Percentiles rank a stretch among this genome's conserved stretches.
Evolutionary conservation across 768 basidiomycete species (phyloP).

Genomic region (Lyophyllum decastes): DNA sequence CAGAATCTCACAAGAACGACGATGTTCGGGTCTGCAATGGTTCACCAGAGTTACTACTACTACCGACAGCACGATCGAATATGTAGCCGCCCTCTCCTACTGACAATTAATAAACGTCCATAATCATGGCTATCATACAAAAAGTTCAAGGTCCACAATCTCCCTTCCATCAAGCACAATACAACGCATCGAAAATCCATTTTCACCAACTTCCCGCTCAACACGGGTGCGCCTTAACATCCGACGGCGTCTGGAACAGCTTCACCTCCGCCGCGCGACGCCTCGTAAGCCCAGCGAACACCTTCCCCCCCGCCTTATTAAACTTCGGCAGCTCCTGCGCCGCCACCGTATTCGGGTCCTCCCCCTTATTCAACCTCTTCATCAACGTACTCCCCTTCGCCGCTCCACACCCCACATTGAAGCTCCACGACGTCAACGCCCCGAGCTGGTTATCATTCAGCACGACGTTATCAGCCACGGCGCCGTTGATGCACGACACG

Average conservation of each 20-base stretch:
- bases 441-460: slow-evolving; percentile 32
- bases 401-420: slow-evolving; percentile 29
- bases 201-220: neutral
- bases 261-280: slow-evolving; percentile 29
- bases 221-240: slow-evolving; percentile 27
- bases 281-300: slow-evolving; percentile 21
- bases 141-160: neutral
- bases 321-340: slow-evolving; percentile 27
- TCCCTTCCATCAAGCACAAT: neutral
- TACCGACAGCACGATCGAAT: too few relatives aligned
- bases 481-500: slow-evolving; percentile 25
- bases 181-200: too few relatives aligned
- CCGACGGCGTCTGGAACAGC: slow-evolving; percentile 28
- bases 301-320: slow-evolving; percentile 29
- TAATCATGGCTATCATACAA: neutral
- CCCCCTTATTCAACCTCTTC: slow-evolving; percentile 26
- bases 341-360: slow-evolving; percentile 30
- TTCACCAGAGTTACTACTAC: too few relatives aligned
- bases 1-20: too few relatives aligned
- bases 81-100: too few relatives aligned
- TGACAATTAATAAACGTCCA: too few relatives aligned
- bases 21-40: too few relatives aligned
- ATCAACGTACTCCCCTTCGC: slow-evolving; percentile 27
- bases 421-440: slow-evolving; percentile 26
- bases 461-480: slow-evolving; percentile 23